These are phyloP conservation scores for Sonneratia alba DNA, from an alignment of 345 rosid genomes.

Conservation along the genomic window DNA sequence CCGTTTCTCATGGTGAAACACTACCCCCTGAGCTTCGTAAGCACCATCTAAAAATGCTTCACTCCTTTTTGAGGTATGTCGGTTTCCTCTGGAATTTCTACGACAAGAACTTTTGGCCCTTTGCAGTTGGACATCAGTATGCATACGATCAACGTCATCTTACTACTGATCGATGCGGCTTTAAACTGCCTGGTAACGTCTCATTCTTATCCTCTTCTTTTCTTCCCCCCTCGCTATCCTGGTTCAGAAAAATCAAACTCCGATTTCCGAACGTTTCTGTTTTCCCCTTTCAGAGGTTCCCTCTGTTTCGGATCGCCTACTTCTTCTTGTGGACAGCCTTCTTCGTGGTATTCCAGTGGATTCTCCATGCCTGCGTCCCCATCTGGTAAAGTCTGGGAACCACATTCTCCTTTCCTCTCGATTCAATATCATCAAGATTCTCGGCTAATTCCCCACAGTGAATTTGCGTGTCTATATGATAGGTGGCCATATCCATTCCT, in stretches of 20 bases:
- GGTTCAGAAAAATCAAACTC: neutral
- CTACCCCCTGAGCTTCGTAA: slow-evolving; percentile 61
- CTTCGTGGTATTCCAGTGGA: slow-evolving; percentile 85
- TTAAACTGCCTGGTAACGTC: slow-evolving; percentile 67
- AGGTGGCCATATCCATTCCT: slow-evolving; percentile 99
- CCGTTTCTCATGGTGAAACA: slow-evolving; percentile 80
- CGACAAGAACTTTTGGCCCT: neutral
- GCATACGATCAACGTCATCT: slow-evolving; percentile 73
- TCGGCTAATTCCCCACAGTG: neutral
- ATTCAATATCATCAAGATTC: neutral
- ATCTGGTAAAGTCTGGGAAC: slow-evolving; percentile 38
- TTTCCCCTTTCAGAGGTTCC: slow-evolving; percentile 55
- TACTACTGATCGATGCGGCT: slow-evolving; percentile 72
- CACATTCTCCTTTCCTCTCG: neutral
- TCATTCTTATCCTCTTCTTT: neutral
- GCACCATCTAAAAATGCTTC: slow-evolving; percentile 11
- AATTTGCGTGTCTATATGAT: slow-evolving; percentile 13
- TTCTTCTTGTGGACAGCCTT: slow-evolving; percentile 74
- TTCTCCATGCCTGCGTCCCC: slow-evolving; percentile 55
- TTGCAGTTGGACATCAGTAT: slow-evolving; percentile 66
- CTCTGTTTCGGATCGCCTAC: slow-evolving; percentile 81
- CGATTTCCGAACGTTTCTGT: neutral
- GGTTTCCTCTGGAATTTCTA: neutral
- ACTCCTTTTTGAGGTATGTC: neutral
- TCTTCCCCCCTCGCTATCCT: neutral